Evolutionary conservation across 1,139 yeast genomes (phyloP), one percentile per base, ranked within the genome.

Genomic region (Pichia sp.): DNA sequence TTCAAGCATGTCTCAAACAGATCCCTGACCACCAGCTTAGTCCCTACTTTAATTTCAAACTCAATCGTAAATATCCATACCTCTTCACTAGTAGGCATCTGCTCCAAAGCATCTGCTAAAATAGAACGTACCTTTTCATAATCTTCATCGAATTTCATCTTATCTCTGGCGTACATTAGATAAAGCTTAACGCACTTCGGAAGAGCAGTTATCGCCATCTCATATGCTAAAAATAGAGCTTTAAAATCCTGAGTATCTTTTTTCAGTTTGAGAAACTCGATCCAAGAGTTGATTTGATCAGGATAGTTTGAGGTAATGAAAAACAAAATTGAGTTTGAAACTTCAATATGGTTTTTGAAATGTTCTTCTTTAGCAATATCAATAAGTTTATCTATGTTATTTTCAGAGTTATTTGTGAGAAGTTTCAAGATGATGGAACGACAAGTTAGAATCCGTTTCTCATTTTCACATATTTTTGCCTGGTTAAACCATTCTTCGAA

Each of bases 21-120:
- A 6, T 64, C 61, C 3, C 71, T 58, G 0, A 87, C 89, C 8
- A 68, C 64, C 0, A 71, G 72, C 49, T 63, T 19, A 71, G 73
- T 47, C 72, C 77, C 44, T 71, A 71, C 70, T 32, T 75, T 76
- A n/a, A 75, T 71, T 57, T 87, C 89, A 44, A 90, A 70, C 59
- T 87, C 84, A 29, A 87, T 74, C 15, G 84, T 77, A 0, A 95
- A 95, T 48, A 85, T 71, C 90, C 92, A 85, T 6, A 90, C 69
- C 23, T 77, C 79, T 58, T 81, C 84, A 57, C 74, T 76, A 0
- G 71, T 61, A 0, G 84, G 80, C 30, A 74, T 67, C 11, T 64
- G 56, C 5, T 72, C 64, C 47, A 79, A 67, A 0, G 87, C 87
- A 10, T 74, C 68, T 4, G 71, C 64, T 6, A 90, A 70, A 1